phyloP scores from a whole-genome alignment of 129 eudicot species.

The Flaveria brownii region DNA sequence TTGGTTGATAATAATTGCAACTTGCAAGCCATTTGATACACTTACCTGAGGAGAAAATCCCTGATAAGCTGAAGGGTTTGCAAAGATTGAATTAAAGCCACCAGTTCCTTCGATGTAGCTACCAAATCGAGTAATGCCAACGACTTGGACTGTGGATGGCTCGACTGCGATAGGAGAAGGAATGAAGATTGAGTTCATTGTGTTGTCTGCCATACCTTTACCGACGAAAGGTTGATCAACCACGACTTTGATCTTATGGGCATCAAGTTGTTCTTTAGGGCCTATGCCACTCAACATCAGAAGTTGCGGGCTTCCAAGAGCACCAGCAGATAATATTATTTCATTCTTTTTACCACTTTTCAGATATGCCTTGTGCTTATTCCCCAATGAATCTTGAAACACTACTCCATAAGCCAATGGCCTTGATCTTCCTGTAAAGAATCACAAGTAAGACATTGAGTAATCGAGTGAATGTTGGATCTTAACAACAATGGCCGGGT shows the following conservation, averaged over 20 bases:
- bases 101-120: conserved; percentile 7
- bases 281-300: conserved; percentile 11
- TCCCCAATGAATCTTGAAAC: neutral
- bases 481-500: neutral
- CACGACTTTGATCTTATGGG: neutral
- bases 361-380: conserved; percentile 8
- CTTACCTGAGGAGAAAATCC: conserved; percentile 9
- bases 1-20: no score
- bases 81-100: neutral
- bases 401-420: conserved; percentile 7
- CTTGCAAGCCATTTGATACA: no score
- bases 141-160: neutral
- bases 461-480: neutral
- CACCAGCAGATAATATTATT: conserved; percentile 10
- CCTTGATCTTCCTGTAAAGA: neutral
- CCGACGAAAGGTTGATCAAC: neutral
- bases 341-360: conserved; percentile 1
- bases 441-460: neutral
- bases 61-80: neutral
- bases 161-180: conserved; percentile 4
- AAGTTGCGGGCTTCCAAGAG: conserved; percentile 14
- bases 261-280: conserved; percentile 7
- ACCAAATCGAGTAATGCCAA: neutral
- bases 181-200: neutral
- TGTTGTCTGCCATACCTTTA: conserved; percentile 13